phyloP scores from a whole-genome alignment of 306 rosid genomes.

The Morella rubra region DNA sequence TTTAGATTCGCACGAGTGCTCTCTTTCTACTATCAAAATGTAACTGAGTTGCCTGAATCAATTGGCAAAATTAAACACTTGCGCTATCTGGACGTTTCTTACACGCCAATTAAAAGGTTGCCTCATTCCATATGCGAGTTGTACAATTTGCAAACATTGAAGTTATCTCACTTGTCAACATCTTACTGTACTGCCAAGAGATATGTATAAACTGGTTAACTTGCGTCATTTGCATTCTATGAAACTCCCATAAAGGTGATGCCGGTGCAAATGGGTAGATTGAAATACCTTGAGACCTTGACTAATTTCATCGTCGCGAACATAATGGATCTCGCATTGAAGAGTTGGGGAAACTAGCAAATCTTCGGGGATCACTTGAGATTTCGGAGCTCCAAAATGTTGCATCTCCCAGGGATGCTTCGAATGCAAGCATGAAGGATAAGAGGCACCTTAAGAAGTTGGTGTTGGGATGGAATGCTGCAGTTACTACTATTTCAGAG shows the following conservation, averaged over 20 bases:
- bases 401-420: neutral
- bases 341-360: slow-evolving; percentile 1
- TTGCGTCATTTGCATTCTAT: slow-evolving; percentile 8
- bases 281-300: neutral
- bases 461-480: slow-evolving; percentile 4
- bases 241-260: neutral
- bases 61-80: neutral
- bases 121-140: neutral
- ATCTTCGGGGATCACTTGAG: neutral
- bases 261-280: neutral
- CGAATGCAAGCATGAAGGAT: neutral
- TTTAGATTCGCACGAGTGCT: neutral
- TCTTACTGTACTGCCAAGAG: neutral
- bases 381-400: neutral
- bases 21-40: neutral
- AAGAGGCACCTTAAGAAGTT: neutral
- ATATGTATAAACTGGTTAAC: neutral
- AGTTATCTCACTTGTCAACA: neutral
- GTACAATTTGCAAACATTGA: slow-evolving; percentile 1
- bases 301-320: neutral
- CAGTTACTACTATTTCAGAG: neutral
- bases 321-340: neutral
- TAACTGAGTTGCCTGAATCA: neutral
- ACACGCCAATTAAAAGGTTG: neutral
- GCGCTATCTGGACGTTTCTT: neutral